Base-by-base conservation (phyloP, 139 green algal species). In the Picochlorum sp. region DNA sequence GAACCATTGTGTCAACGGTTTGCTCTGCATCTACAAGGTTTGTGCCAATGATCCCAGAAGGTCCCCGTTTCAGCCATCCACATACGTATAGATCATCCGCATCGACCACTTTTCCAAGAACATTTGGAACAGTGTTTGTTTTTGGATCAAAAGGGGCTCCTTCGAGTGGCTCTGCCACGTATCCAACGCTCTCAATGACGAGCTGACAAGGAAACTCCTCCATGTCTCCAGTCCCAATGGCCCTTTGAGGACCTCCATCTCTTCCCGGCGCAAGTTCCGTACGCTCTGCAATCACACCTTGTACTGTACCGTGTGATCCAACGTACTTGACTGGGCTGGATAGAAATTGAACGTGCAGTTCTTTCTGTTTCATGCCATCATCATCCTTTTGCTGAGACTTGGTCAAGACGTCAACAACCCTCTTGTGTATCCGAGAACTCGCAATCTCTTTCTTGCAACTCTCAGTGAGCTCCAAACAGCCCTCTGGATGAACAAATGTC, bases 31-130 rank as follows among this genome's bases (percentile, higher is more conserved):
- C 86, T 31, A 85, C 67, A 21, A 91, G 52, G 66, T 96, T 96
- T 28, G 86, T 95, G 28, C 89, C 90, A 23, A 97, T 95, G 72
- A 96, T 95, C 66, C 90, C 90, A 4, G 83, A 85, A 0, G 90
- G 87, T 1, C 90, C 90, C 10, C 90, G 79, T 74, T 92, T 94
- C 1, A 92, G 41, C 90, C 90, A 97, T 20, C 90, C 90, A 50
- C 71, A 80, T 31, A 92, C 88, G 60, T 95, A 97, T 38, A 96
- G 47, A 3, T 88, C 85, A 38, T 11, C 9, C 21, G 6, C 18
- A 15, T 30, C 54, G 11, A 63, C 11, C 28, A 73, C 71, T 68
- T 74, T 60, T 21, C 71, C 71, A 14, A 66, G 50, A 47, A 41
- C 67, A 76, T 96, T 90, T 11, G 85, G 85, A 0, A 96, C 62